phyloP scores from a whole-genome alignment of 2,329 filamentous ascomycete species.

The Cytospora schulzeri region DNA sequence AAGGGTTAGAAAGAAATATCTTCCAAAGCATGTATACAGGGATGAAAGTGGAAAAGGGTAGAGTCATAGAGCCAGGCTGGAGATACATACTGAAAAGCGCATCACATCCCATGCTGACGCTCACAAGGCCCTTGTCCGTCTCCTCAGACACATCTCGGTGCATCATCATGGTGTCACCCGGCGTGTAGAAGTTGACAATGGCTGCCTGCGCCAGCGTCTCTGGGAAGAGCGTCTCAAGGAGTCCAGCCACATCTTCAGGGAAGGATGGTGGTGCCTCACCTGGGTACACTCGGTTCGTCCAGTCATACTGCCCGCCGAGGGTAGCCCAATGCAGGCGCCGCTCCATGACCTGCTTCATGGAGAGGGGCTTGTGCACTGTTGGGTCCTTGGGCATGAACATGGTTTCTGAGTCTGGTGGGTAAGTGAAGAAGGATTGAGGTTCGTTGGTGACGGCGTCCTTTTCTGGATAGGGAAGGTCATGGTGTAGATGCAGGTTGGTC shows the following conservation, averaged over 20 bases:
- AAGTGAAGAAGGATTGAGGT: slow-evolving; percentile 56
- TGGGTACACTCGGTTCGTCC: slow-evolving; percentile 86
- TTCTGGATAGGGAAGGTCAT: slow-evolving; percentile 36
- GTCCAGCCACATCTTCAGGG: slow-evolving; percentile 68
- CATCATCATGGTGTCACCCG: slow-evolving; percentile 87
- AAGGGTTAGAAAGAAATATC: not conserved
- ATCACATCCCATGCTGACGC: slow-evolving; percentile 87
- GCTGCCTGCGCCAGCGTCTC: slow-evolving; percentile 81
- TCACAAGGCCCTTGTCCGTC: slow-evolving; percentile 76
- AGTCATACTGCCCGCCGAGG: slow-evolving; percentile 93
- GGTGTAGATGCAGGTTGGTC: slow-evolving; percentile 69
- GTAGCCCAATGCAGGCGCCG: slow-evolving; percentile 92
- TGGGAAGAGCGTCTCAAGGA: slow-evolving; percentile 74
- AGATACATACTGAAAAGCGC: slow-evolving; percentile 63
- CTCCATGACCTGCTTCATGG: slow-evolving; percentile 69
- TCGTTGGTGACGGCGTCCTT: slow-evolving; percentile 5
- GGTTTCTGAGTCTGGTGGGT: slow-evolving; percentile 52
- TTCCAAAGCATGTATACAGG: not conserved
- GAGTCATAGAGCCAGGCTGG: not conserved
- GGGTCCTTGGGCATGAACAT: slow-evolving; percentile 70
- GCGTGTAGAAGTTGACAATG: slow-evolving; percentile 90
- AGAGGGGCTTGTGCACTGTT: slow-evolving; percentile 72
- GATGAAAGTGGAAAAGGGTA: not conserved
- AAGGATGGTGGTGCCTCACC: slow-evolving; percentile 68
- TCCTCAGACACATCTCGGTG: slow-evolving; percentile 93